Evolutionary conservation across 768 basidiomycete genomes (phyloP).

Genomic region (Lanmaoa pseudosensibilis): DNA sequence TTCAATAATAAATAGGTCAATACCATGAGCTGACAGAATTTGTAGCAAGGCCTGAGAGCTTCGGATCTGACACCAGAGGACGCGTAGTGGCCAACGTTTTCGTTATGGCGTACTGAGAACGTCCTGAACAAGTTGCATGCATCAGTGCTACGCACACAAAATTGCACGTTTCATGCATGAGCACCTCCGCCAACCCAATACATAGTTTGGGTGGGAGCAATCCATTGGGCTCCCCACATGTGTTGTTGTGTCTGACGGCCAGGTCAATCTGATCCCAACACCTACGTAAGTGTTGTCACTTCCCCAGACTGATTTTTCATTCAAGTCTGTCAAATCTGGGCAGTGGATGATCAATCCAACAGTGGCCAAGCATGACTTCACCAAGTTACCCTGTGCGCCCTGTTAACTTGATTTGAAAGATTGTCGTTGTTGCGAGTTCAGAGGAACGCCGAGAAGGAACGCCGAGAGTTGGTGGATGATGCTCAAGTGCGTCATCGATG

Average conservation of each 20-base stretch:
- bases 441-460: not conserved
- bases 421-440: not conserved
- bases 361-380: constrained; percentile 1
- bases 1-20: not conserved
- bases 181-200: not conserved
- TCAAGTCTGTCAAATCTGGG: not conserved
- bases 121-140: not conserved
- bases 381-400: not conserved
- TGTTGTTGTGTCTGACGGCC: not conserved
- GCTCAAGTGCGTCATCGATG: not conserved
- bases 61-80: constrained; percentile 2
- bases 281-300: constrained; percentile 10
- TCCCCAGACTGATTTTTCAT: constrained; percentile 11
- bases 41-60: constrained; percentile 1
- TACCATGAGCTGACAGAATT: constrained; percentile 14
- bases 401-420: not conserved
- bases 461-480: not conserved
- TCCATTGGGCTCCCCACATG: not conserved
- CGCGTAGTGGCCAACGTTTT: not conserved
- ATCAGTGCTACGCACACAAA: not conserved
- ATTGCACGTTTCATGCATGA: not conserved
- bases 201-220: not conserved
- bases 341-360: not conserved
- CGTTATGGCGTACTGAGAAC: not conserved
- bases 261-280: not conserved